Evolutionary conservation across 2,329 filamentous ascomycete species (phyloP).

Genomic region (Lasiodiplodia citricola): DNA sequence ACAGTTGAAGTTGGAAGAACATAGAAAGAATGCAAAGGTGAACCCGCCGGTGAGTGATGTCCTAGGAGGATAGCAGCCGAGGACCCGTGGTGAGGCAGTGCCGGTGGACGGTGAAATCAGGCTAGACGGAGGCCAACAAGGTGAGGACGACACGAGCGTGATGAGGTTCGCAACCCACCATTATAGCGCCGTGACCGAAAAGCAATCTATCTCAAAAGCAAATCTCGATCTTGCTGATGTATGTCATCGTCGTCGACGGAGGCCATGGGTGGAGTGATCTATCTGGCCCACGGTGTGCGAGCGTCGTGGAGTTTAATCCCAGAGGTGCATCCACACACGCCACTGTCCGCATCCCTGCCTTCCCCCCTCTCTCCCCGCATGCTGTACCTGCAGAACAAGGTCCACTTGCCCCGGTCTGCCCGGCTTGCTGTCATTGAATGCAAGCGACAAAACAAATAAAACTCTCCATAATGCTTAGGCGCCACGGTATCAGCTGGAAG

Average conservation of each 20-base stretch:
- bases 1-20: constrained; percentile 12
- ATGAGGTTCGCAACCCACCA: not conserved
- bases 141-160: not conserved
- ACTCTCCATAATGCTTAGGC: constrained; percentile 1
- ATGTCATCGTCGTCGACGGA: constrained; percentile 16
- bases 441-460: constrained; percentile 18
- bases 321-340: not conserved
- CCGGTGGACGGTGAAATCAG: not conserved
- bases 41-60: not conserved
- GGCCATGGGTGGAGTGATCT: constrained; percentile 11
- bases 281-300: not conserved
- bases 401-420: not conserved
- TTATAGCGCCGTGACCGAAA: constrained; percentile 2
- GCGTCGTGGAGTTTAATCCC: constrained; percentile 16
- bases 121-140: not conserved
- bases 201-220: constrained; percentile 20
- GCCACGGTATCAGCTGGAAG: not conserved
- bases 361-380: constrained; percentile 16
- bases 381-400: constrained; percentile 18
- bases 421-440: constrained; percentile 11
- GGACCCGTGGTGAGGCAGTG: not conserved
- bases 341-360: constrained; percentile 8
- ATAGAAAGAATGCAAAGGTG: constrained; percentile 6
- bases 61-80: not conserved
- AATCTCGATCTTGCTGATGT: constrained; percentile 9